These are phyloP conservation scores for Dendrobium nobile DNA, from an alignment of 106 monocot genomes.

Conservation along the genomic window DNA sequence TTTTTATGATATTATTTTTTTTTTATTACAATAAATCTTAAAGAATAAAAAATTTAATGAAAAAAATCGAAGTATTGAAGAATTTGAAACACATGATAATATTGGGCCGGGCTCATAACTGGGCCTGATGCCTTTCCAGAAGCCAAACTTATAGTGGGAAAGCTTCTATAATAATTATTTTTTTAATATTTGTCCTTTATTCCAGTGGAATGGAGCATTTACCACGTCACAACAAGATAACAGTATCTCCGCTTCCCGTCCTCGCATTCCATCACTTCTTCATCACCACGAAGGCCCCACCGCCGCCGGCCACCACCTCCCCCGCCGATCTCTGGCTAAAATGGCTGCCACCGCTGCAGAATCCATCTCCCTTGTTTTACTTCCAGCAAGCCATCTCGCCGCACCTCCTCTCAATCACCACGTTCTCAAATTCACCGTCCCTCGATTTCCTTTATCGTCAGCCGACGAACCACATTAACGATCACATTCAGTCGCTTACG, in stretches of 20 bases:
- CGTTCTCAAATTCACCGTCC: not conserved
- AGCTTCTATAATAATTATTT: too few species aligned
- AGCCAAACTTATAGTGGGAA: too few species aligned
- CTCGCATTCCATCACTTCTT: not conserved
- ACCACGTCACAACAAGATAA: not conserved
- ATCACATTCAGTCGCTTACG: not conserved
- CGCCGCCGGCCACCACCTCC: not conserved
- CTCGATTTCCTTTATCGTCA: conserved; percentile 5
- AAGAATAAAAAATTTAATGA: too few species aligned
- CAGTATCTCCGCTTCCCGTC: not conserved
- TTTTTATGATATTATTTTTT: too few species aligned
- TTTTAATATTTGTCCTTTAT: not conserved
- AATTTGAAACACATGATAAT: too few species aligned
- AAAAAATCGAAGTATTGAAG: too few species aligned
- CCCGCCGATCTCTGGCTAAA: not conserved
- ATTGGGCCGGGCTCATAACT: too few species aligned
- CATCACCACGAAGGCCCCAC: not conserved
- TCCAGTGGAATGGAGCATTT: not conserved
- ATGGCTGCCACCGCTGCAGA: conserved; percentile 14
- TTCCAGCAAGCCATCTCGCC: conserved; percentile 17
- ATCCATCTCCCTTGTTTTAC: conserved; percentile 34
- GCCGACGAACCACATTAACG: not conserved
- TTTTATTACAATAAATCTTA: too few species aligned
- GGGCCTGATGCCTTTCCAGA: too few species aligned
- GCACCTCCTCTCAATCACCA: conserved; percentile 14